phyloP scores from a whole-genome alignment of 176 grass and related monocot genomes.

The Avena eriantha region DNA sequence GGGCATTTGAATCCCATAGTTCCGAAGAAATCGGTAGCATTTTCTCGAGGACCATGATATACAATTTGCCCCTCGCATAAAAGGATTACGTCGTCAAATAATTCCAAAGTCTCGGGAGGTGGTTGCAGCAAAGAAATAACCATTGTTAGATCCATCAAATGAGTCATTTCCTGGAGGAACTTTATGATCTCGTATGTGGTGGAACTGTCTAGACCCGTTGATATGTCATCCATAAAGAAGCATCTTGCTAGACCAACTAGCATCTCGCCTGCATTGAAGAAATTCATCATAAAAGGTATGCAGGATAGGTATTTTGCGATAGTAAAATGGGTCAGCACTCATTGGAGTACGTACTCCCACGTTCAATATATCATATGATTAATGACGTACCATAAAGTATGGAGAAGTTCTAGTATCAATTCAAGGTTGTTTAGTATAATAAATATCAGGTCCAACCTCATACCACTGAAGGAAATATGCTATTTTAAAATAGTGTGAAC shows the following conservation, averaged over 20 bases:
- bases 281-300: neutral
- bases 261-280: constrained; percentile 73
- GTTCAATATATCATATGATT: no score
- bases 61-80: constrained; percentile 76
- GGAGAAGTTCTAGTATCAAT: no score
- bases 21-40: constrained; percentile 60
- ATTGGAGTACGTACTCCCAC: no score
- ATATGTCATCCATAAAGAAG: constrained; percentile 92
- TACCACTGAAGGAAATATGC: no score
- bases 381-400: no score
- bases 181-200: constrained; percentile 82
- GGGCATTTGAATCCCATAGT: constrained; percentile 80
- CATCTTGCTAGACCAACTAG: constrained; percentile 72
- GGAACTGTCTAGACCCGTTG: constrained; percentile 87
- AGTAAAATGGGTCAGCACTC: no score
- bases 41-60: constrained; percentile 83
- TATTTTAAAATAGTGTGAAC: neutral
- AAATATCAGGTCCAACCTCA: no score
- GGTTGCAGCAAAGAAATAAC: constrained; percentile 92
- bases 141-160: constrained; percentile 75
- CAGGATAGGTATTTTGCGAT: no score
- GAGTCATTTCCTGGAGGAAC: constrained; percentile 73
- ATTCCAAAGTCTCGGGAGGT: constrained; percentile 71
- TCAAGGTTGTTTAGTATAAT: no score
- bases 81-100: constrained; percentile 88